Base-by-base conservation (phyloP, 345 rosid species). In the Excoecaria agallocha region DNA sequence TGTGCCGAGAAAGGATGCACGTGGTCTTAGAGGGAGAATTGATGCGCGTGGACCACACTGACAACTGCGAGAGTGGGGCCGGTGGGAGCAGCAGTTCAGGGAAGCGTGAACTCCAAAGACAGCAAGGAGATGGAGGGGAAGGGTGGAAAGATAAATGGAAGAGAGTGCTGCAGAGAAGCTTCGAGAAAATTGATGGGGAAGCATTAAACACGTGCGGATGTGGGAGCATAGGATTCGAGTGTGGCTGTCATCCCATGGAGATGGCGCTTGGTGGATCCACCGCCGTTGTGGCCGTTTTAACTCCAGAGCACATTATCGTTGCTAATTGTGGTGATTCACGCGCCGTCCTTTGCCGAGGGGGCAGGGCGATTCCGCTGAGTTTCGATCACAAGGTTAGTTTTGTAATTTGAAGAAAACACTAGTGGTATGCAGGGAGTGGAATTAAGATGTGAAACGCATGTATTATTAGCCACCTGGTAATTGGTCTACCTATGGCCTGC, bases 291-390 rank as follows among this genome's bases (percentile, higher is more conserved):
- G 89, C 86, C 8, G 35, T 86, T 17, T 52, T 87, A 24, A 85
- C 86, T 24, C 61, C 74, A 0, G 79, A 82, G 37, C 76, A 77
- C 46, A 80, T 89, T 58, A 67, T 86, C 20, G 86, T 89, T 13
- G 93, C 89, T 20, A 89, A 87, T 66, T 85, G 89, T 70, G 91
- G 93, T 8, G 93, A 89, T 74, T 89, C 93, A 51, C 91, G 89
- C 59, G 89, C 91, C 76, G 89, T 87, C 67, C 88, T 89, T n/a
- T 81, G 84, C 77, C 84, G 88, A 0, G 87, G 74, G 5, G 85
- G 89, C 6, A 76, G 59, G 72, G 85, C 86, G 17, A 25, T 85
- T 48, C 87, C 90, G 20, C 86, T 89, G 22, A 83, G 86, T 43
- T 68, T 62, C 12, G 93, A 89, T 79, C 93, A 87, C 57, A 89